Evolutionary conservation across 1,284 basidiomycete species (phyloP).

Genomic region (Cerrena zonata): DNA sequence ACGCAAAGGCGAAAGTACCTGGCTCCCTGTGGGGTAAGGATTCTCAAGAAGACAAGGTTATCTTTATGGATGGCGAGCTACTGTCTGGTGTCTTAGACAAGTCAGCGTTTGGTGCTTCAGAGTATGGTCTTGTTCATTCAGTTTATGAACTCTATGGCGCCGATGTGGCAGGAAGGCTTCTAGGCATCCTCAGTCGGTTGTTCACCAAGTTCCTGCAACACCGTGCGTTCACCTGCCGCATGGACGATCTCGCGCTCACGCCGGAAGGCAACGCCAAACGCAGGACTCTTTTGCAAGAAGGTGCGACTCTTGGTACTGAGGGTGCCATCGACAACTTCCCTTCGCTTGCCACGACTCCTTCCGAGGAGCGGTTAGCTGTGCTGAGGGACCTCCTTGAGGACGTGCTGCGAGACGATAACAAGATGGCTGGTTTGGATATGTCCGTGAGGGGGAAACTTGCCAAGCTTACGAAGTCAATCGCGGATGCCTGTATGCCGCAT

Average conservation of each 20-base stretch:
- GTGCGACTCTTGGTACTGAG: conserved; percentile 72
- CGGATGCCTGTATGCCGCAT: conserved; percentile 84
- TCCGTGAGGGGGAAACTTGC: conserved; percentile 83
- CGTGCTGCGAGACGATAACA: conserved; percentile 92
- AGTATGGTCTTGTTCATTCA: conserved; percentile 95
- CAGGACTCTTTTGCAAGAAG: conserved; percentile 63
- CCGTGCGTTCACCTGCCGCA: conserved; percentile 95
- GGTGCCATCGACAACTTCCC: conserved; percentile 90
- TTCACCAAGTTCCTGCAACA: conserved; percentile 98
- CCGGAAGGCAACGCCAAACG: conserved; percentile 74
- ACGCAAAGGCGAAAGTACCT: conserved; percentile 82
- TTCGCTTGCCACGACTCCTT: conserved; percentile 48
- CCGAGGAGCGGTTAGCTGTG: conserved; percentile 46
- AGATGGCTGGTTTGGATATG: conserved; percentile 93
- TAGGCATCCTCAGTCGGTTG: conserved; percentile 88
- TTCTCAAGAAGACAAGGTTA: conserved; percentile 79
- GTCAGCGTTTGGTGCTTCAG: conserved; percentile 92
- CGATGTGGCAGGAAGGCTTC: conserved; percentile 81
- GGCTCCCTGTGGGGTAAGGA: conserved; percentile 78
- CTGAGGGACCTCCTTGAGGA: conserved; percentile 76
- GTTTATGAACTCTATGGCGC: conserved; percentile 98
- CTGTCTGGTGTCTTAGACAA: conserved; percentile 94
- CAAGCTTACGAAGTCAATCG: conserved; percentile 85
- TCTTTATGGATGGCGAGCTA: conserved; percentile 91
- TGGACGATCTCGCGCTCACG: conserved; percentile 95